Conservation (phyloP, 352 stramenopile species). For the Pythium inflatum region DNA sequence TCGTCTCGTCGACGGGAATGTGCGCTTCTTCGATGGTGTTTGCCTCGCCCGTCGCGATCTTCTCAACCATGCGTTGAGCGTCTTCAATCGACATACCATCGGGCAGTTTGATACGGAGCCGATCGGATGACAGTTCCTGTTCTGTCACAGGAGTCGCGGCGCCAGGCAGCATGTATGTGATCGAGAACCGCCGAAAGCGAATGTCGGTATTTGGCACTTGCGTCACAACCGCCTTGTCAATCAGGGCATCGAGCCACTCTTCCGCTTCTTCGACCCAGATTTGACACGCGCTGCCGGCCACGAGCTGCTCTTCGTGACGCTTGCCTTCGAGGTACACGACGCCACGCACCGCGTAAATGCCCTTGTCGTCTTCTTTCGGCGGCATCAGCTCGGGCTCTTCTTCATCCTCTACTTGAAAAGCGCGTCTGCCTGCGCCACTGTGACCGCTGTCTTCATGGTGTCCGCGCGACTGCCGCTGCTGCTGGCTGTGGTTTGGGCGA, state of each 20-base stretch:
- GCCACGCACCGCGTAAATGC: slow-evolving; percentile 69
- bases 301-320: slow-evolving; percentile 68
- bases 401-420: slow-evolving; percentile 17
- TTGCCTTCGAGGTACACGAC: slow-evolving; percentile 84
- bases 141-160: slow-evolving; percentile 49
- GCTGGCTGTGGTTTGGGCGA: slow-evolving; percentile 7
- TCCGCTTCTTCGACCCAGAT: slow-evolving; percentile 81
- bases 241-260: slow-evolving; percentile 75
- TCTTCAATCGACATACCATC: slow-evolving; percentile 62
- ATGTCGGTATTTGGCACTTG: slow-evolving; percentile 72
- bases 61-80: slow-evolving; percentile 66
- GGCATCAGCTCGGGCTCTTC: slow-evolving; percentile 35
- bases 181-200: slow-evolving; percentile 59
- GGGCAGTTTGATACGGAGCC: slow-evolving; percentile 72
- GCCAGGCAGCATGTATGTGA: slow-evolving; percentile 67
- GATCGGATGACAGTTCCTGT: slow-evolving; percentile 53
- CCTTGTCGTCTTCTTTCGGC: slow-evolving; percentile 61
- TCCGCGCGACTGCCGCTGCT: background rate
- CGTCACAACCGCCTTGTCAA: slow-evolving; percentile 62
- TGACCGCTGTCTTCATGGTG: background rate
- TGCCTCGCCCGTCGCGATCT: slow-evolving; percentile 40
- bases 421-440: background rate
- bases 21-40: slow-evolving; percentile 42
- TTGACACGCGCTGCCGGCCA: slow-evolving; percentile 73
- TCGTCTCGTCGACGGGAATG: slow-evolving; percentile 54